phyloP scores from a whole-genome alignment of 2,329 filamentous ascomycete species.

The Lachnellula suecica region DNA sequence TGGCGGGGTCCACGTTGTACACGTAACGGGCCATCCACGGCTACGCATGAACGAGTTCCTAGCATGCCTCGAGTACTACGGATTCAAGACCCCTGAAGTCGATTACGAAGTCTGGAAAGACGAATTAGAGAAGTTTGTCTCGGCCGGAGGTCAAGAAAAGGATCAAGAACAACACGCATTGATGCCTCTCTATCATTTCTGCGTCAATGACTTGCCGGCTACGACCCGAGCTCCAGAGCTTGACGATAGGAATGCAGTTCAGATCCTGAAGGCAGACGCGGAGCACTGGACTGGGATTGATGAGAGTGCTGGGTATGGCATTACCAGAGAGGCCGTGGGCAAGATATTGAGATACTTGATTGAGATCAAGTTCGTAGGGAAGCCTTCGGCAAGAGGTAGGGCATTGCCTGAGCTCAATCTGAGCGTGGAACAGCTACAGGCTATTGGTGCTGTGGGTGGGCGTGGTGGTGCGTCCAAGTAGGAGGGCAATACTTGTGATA shows the following conservation, averaged over 20 bases:
- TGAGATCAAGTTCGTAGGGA: conserved; percentile 19
- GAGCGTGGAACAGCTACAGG: conserved; percentile 7
- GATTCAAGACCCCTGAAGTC: conserved; percentile 66
- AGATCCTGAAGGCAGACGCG: conserved; percentile 62
- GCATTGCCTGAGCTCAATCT: conserved; percentile 10
- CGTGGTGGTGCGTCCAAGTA: conserved; percentile 8
- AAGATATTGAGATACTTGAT: conserved; percentile 19
- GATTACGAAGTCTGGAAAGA: conserved; percentile 68
- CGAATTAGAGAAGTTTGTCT: conserved; percentile 56
- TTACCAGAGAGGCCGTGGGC: conserved; percentile 18
- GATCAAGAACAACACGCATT: conserved; percentile 64
- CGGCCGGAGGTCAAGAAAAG: conserved; percentile 47
- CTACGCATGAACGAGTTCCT: conserved; percentile 77
- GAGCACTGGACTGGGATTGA: conserved; percentile 18
- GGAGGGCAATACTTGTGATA: background rate
- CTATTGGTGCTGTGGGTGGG: conserved; percentile 8
- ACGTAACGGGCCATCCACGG: conserved; percentile 78
- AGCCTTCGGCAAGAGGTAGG: conserved; percentile 12
- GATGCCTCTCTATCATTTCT: conserved; percentile 69
- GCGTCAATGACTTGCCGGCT: conserved; percentile 62
- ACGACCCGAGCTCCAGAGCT: conserved; percentile 67
- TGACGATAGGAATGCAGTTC: conserved; percentile 63
- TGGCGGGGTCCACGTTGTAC: conserved; percentile 53
- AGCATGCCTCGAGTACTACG: conserved; percentile 66
- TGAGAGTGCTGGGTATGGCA: conserved; percentile 19